Evolutionary conservation across 2,329 filamentous ascomycete genomes (phyloP).

Genomic region (Trichophaea hybrida): DNA sequence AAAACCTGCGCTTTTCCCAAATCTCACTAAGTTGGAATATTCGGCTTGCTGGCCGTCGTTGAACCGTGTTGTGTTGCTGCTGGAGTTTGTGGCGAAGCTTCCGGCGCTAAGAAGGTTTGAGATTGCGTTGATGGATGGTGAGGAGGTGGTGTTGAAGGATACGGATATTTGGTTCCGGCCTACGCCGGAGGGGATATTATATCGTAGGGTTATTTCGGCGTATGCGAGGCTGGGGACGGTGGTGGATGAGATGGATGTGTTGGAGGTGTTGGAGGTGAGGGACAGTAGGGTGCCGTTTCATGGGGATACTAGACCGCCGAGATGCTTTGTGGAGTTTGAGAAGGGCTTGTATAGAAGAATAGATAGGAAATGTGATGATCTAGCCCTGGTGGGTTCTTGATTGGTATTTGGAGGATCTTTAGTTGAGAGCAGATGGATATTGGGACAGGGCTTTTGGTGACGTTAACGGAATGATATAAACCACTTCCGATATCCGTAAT

Average conservation of each 20-base stretch:
- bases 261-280: conserved; percentile 7
- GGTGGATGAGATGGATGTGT: conserved; percentile 8
- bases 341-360: conserved; percentile 47
- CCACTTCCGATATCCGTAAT: too few species aligned
- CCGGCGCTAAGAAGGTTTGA: conserved; percentile 4
- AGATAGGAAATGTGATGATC: too few species aligned
- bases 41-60: conserved; percentile 11
- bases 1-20: conserved; percentile 14
- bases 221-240: conserved; percentile 12
- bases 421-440: too few species aligned
- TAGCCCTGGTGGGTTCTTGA: too few species aligned
- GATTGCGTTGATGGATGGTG: conserved; percentile 16
- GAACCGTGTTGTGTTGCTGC: conserved; percentile 12
- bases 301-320: conserved; percentile 73
- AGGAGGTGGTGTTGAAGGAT: conserved; percentile 12
- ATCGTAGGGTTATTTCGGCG: conserved; percentile 10
- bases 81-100: conserved; percentile 13
- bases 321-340: conserved; percentile 62
- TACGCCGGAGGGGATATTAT: conserved; percentile 9
- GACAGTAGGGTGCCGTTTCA: conserved; percentile 1
- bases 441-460: too few species aligned
- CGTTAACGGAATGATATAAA: too few species aligned
- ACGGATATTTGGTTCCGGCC: conserved; percentile 13
- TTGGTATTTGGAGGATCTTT: too few species aligned
- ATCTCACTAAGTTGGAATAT: conserved; percentile 10